phyloP scores from a whole-genome alignment of 106 monocot species.

The Acanthochlamys bracteata region DNA sequence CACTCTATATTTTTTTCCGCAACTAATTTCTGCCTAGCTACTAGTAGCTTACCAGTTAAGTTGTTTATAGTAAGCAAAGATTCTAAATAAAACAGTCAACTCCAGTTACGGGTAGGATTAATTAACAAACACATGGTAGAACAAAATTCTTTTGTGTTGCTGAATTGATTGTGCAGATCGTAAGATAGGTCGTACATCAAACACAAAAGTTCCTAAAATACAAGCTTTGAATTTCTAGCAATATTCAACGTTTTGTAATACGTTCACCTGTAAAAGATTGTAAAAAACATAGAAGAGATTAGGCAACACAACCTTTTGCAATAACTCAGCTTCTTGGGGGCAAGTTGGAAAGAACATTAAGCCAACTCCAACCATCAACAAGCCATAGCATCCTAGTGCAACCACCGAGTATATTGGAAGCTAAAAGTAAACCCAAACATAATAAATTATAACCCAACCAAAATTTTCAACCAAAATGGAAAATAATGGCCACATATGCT shows the following conservation, averaged over 20 bases:
- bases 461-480: not conserved
- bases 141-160: not conserved
- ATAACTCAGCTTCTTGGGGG: slow-evolving; percentile 74
- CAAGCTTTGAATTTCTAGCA: not conserved
- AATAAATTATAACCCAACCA: not conserved
- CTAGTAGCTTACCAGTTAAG: too few species aligned
- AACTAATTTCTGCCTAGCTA: too few species aligned
- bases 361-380: slow-evolving; percentile 95
- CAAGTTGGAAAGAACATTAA: slow-evolving; percentile 91
- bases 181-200: not conserved
- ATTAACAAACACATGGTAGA: not conserved
- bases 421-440: slow-evolving; percentile 21
- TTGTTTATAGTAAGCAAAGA: too few species aligned
- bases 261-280: not conserved
- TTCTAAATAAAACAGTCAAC: too few species aligned
- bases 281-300: not conserved
- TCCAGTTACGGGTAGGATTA: too few species aligned
- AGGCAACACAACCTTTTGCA: slow-evolving; percentile 58
- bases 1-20: too few species aligned
- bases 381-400: slow-evolving; percentile 82
- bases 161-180: not conserved
- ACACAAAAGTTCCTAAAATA: not conserved
- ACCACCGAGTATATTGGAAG: slow-evolving; percentile 83
- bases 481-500: not conserved
- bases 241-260: not conserved